A percentile compares a stretch with the other conserved stretches of the same genome.
phyloP scores from a whole-genome alignment of 805 yeast genomes.

The Clavispora vitiphila region DNA sequence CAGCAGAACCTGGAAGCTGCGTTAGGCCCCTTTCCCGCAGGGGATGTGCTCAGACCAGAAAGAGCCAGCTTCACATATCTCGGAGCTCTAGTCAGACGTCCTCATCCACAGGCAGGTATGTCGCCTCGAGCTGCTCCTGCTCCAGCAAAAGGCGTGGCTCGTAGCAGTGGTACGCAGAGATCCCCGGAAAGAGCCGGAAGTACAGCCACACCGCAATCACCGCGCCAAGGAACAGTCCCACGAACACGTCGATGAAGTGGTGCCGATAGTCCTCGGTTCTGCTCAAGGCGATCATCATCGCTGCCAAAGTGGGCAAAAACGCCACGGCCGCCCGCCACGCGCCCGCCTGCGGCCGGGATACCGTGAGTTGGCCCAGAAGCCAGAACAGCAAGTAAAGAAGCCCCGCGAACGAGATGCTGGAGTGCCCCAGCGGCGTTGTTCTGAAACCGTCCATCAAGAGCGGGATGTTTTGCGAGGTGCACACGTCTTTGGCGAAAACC shows the following conservation, averaged over 20 bases:
- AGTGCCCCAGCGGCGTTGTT: constrained; percentile 81
- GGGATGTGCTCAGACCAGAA: no score
- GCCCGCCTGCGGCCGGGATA: constrained; percentile 45
- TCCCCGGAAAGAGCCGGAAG: constrained; percentile 46
- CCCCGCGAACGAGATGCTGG: constrained; percentile 66
- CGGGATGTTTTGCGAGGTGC: constrained; percentile 46
- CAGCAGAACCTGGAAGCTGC: no score
- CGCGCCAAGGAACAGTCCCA: constrained; percentile 68
- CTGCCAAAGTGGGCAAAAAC: constrained; percentile 57
- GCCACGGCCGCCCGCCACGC: constrained; percentile 59
- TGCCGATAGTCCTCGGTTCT: constrained; percentile 93
- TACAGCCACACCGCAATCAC: constrained; percentile 56
- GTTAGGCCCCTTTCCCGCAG: no score
- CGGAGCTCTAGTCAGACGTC: constrained; percentile 4
- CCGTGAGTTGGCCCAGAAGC: constrained; percentile 60
- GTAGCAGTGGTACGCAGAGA: constrained; percentile 29
- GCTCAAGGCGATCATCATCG: constrained; percentile 72
- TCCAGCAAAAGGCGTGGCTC: constrained; percentile 31
- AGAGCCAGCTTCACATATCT: no score
- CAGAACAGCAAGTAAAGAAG: constrained; percentile 59
- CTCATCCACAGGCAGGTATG: constrained; percentile 10
- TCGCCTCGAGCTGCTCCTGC: constrained; percentile 10
- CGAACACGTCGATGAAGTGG: constrained; percentile 77
- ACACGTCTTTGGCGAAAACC: constrained; percentile 60
- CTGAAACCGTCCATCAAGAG: constrained; percentile 66